Percentiles rank a stretch among this genome's conserved stretches.
These are phyloP conservation scores for Beta corolliflora DNA, from an alignment of 179 eudicot species.

Conservation along the genomic window DNA sequence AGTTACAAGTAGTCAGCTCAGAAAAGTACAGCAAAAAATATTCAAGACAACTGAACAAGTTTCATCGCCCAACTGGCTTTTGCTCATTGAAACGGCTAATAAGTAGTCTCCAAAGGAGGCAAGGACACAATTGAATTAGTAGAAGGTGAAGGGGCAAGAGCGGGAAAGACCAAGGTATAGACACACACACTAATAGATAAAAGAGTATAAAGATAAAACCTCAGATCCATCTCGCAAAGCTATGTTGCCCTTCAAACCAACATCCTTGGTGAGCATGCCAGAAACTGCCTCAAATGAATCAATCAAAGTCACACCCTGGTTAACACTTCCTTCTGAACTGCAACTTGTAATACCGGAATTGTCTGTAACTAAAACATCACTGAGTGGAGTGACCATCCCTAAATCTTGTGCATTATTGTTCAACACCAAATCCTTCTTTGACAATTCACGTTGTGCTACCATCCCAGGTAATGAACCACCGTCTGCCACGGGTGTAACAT, in stretches of 20 bases:
- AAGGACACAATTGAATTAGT: background rate
- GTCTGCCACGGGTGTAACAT: constrained; percentile 11
- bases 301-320: constrained; percentile 23
- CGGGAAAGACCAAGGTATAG: too few species aligned
- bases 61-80: background rate
- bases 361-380: constrained; percentile 17
- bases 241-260: constrained; percentile 20
- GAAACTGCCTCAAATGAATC: constrained; percentile 35
- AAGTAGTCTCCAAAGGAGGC: background rate
- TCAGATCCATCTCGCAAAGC: constrained; percentile 40
- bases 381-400: background rate
- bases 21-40: background rate
- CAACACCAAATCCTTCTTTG: background rate
- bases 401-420: background rate
- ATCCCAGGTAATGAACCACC: constrained; percentile 14
- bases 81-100: background rate
- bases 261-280: constrained; percentile 24
- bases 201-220: constrained; percentile 45
- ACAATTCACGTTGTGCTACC: constrained; percentile 2
- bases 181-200: background rate
- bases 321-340: constrained; percentile 39
- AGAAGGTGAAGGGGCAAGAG: background rate
- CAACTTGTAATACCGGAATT: background rate
- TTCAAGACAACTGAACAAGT: background rate
- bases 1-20: constrained; percentile 3